Conservation (phyloP, 2,329 filamentous ascomycete species). For the Penicillium sp. region DNA sequence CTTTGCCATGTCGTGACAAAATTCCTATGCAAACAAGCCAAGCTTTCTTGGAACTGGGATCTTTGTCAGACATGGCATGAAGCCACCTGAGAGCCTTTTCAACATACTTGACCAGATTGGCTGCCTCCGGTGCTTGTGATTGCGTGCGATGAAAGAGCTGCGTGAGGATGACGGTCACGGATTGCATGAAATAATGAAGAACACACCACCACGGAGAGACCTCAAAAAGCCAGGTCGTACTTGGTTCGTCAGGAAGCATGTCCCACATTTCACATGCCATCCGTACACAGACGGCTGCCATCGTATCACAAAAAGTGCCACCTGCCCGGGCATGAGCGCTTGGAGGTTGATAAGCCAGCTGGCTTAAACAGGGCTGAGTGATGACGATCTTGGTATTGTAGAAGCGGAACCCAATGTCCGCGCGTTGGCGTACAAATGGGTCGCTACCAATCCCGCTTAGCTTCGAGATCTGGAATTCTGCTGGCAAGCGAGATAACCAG, state of each 20-base stretch:
- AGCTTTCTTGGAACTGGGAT: conserved; percentile 30
- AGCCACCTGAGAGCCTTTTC: conserved; percentile 35
- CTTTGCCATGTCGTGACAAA: conserved; percentile 17
- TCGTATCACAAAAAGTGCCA: conserved; percentile 27
- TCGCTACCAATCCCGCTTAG: conserved; percentile 20
- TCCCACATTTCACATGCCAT: conserved; percentile 29
- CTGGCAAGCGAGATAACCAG: conserved; percentile 36
- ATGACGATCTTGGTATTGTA: conserved; percentile 41
- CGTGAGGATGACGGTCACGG: conserved; percentile 34
- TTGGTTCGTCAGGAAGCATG: conserved; percentile 31
- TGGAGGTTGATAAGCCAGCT: conserved; percentile 26
- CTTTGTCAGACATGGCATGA: conserved; percentile 29
- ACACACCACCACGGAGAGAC: conserved; percentile 38
- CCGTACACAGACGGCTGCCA: conserved; percentile 34
- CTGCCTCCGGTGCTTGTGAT: conserved; percentile 26
- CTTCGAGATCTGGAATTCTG: conserved; percentile 31
- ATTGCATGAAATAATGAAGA: conserved; percentile 39
- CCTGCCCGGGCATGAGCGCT: conserved; percentile 15
- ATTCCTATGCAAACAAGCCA: conserved; percentile 28
- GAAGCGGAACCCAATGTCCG: conserved; percentile 37
- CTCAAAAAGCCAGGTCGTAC: conserved; percentile 26
- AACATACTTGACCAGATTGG: conserved; percentile 22
- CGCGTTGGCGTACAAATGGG: conserved; percentile 28
- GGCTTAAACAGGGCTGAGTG: conserved; percentile 40
- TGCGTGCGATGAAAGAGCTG: conserved; percentile 30